Evolutionary conservation across 768 basidiomycete species (phyloP).

Genomic region (Rhodotorula babjevae): DNA sequence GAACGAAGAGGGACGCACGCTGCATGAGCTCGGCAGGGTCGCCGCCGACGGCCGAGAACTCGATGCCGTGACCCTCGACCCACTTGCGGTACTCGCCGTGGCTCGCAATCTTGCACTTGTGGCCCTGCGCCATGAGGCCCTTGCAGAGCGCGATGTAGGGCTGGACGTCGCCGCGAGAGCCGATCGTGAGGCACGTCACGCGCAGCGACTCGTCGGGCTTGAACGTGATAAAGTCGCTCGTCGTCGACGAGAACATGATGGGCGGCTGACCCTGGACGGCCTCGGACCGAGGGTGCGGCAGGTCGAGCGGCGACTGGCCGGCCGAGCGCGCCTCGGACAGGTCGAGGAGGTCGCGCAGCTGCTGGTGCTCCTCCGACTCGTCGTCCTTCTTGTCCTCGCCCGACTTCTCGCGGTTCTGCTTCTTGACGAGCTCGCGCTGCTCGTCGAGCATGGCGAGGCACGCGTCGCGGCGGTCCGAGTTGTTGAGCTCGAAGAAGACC

Average conservation of each 20-base stretch:
- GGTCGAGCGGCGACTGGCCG: slow-evolving; percentile 9
- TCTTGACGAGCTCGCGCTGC: slow-evolving; percentile 70
- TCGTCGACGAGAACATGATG: slow-evolving; percentile 95
- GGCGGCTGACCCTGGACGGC: slow-evolving; percentile 48
- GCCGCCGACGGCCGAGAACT: slow-evolving; percentile 87
- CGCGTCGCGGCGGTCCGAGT: slow-evolving; percentile 70
- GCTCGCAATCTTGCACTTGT: slow-evolving; percentile 82
- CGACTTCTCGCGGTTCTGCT: slow-evolving; percentile 47
- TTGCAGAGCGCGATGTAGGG: slow-evolving; percentile 95
- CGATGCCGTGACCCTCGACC: slow-evolving; percentile 74
- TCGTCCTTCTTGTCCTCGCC: slow-evolving; percentile 47
- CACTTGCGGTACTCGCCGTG: slow-evolving; percentile 92
- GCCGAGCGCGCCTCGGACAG: slow-evolving; percentile 57
- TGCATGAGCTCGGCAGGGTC: slow-evolving; percentile 97
- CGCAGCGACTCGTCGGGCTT: slow-evolving; percentile 77
- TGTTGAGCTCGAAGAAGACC: slow-evolving; percentile 88
- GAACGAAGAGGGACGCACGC: slow-evolving; percentile 1
- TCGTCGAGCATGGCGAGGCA: slow-evolving; percentile 70
- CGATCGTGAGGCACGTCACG: slow-evolving; percentile 93
- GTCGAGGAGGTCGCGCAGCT: slow-evolving; percentile 78
- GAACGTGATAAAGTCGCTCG: slow-evolving; percentile 93
- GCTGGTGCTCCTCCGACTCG: slow-evolving; percentile 56
- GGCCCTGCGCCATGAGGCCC: slow-evolving; percentile 82
- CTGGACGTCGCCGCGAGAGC: slow-evolving; percentile 93
- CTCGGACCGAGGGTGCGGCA: slow-evolving; percentile 37